These are phyloP conservation scores for Arthrobotrys sphaeroides DNA, from an alignment of 2,329 filamentous ascomycete genomes.

Conservation along the genomic window DNA sequence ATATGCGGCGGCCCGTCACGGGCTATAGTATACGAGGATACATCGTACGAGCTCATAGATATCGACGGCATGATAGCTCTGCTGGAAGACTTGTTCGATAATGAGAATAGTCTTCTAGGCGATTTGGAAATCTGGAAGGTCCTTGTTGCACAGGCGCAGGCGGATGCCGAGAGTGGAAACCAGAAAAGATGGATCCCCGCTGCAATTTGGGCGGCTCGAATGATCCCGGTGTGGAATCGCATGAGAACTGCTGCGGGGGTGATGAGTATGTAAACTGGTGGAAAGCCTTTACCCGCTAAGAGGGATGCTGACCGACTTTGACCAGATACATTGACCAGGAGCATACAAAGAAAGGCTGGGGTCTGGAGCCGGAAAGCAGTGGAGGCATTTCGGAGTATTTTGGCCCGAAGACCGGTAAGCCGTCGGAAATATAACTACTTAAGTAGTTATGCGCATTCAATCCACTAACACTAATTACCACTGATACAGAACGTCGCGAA, in stretches of 20 bases:
- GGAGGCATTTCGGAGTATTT: background rate
- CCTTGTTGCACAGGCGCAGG: background rate
- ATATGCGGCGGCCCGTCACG: constrained; percentile 1
- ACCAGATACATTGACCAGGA: constrained; percentile 1
- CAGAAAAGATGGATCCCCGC: background rate
- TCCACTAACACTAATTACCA: background rate
- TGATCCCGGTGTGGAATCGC: background rate
- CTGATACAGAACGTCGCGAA: background rate
- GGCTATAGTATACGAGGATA: constrained; percentile 18
- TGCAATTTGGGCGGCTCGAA: background rate
- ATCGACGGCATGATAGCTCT: background rate
- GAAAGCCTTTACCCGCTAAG: background rate
- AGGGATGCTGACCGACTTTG: background rate
- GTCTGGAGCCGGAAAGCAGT: background rate
- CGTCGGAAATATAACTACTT: background rate
- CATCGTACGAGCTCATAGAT: background rate
- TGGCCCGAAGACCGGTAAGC: background rate
- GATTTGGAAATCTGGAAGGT: background rate
- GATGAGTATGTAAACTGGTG: background rate
- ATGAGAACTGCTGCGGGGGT: background rate
- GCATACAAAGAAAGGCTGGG: background rate
- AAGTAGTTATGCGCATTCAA: background rate
- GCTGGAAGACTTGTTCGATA: background rate
- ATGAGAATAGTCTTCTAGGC: background rate
- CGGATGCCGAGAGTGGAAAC: background rate